Evolutionary conservation across 768 basidiomycete species (phyloP), one percentile per base, ranked within the genome.

Genomic region (Podaxis carcinomalis): DNA sequence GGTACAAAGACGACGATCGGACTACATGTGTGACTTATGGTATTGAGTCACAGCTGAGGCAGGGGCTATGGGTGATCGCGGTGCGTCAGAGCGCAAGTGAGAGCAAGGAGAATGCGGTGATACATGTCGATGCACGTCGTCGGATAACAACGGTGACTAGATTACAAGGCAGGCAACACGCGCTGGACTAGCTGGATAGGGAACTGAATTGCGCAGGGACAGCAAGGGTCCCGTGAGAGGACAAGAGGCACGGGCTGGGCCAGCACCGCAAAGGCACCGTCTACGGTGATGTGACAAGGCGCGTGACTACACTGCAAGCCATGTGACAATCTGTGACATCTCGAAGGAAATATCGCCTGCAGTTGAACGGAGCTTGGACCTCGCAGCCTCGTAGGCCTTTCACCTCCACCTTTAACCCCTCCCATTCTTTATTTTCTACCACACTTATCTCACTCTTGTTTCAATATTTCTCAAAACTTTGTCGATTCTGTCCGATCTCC

Each of bases 261-360:
- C 56, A 57, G 56, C 27, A 57, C 44, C 56, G 42, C 46, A 57
- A 57, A 57, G 56, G 56, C 28, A 57, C 46, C 46, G 46, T 21
- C 37, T 39, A 32, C 49, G 46, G 47, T 28, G n/a, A 25, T 23
- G 42, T 57, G 46, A 46, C 44, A 37, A 14, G 35, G 47, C 46
- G 57, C 51, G 58, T 59, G 50, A 59, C 58, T 21, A 25, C 7
- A 5, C 16, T 27, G 49, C 27, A 40, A 52, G 19, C 28, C 42
- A 53, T 53, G 59, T 60, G 59, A 60, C 59, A 35, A 14, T n/a
- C 23, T 21, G 52, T 54, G 52, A 54, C 52, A 39, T 23, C 36
- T 54, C 25, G 36, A 44, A 53, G 59, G 59, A 60, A 60, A 60
- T 60, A 60, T 60, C 59, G 51, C 37, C 32, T 44, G 39, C n/a